phyloP scores from a whole-genome alignment of 768 basidiomycete genomes.

The Mycena maculata region DNA sequence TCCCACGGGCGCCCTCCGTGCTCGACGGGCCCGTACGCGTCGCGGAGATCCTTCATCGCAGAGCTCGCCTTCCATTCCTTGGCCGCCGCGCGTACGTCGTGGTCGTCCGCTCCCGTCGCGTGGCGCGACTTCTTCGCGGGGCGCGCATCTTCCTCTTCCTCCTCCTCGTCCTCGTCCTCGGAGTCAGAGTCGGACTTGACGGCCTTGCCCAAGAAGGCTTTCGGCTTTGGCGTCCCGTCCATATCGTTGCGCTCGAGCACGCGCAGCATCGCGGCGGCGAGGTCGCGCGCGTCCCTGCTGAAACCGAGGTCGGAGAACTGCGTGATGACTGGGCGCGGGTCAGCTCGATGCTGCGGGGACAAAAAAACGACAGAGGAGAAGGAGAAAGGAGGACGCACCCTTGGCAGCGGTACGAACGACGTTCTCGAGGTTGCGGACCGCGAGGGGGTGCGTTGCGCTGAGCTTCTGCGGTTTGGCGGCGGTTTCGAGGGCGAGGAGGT shows the following conservation, averaged over 20 bases:
- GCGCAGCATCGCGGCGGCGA: constrained; percentile 23
- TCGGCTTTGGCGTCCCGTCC: constrained; percentile 27
- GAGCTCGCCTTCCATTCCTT: constrained; percentile 26
- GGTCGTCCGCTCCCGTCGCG: constrained; percentile 7
- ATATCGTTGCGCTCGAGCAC: constrained; percentile 30
- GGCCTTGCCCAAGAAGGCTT: constrained; percentile 22
- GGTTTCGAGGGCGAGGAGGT: constrained; percentile 27
- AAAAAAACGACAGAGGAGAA: too few relatives aligned
- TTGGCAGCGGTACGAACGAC: constrained; percentile 25
- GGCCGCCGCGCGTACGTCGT: constrained; percentile 16
- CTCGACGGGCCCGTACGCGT: constrained; percentile 21
- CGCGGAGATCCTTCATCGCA: constrained; percentile 28
- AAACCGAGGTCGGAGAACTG: constrained; percentile 19
- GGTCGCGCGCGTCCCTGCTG: constrained; percentile 6
- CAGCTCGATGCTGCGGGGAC: not conserved
- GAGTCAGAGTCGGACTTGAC: constrained; percentile 16
- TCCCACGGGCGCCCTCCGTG: constrained; percentile 29
- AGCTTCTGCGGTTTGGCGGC: constrained; percentile 29
- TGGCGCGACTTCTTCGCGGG: constrained; percentile 4
- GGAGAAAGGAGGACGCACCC: not conserved
- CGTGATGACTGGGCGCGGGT: not conserved
- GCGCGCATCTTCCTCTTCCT: constrained; percentile 3
- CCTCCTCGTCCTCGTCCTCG: constrained; percentile 14
- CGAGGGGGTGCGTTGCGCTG: constrained; percentile 18
- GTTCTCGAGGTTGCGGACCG: constrained; percentile 28